Percentiles rank a stretch among this genome's conserved stretches.
phyloP scores from a whole-genome alignment of 805 yeast species.

The Teunomyces atbi region DNA sequence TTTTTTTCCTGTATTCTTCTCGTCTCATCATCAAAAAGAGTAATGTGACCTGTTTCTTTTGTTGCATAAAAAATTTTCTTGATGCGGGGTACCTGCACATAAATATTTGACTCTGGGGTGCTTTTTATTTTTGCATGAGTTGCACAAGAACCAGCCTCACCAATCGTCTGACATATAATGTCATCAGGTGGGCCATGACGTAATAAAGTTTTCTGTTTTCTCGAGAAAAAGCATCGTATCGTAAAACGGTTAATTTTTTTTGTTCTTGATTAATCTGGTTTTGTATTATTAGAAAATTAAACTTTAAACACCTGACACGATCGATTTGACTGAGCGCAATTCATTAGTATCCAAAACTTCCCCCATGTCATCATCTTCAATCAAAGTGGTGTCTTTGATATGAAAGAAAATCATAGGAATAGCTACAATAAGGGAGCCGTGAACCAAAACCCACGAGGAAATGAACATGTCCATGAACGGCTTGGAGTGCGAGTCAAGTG shows the following conservation, averaged over 20 bases:
- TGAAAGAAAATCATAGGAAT: slow-evolving; percentile 45
- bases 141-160: no score
- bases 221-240: neutral
- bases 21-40: no score
- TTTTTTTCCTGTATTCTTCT: no score
- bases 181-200: neutral
- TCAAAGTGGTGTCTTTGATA: slow-evolving; percentile 44
- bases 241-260: neutral
- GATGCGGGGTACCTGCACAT: neutral
- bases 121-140: no score
- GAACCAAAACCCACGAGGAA: slow-evolving; percentile 46
- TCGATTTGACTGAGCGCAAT: slow-evolving; percentile 1
- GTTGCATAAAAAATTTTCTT: neutral
- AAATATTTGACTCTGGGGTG: neutral
- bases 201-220: neutral
- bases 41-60: no score
- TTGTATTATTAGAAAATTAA: neutral
- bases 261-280: neutral
- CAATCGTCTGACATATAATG: neutral
- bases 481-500: slow-evolving; percentile 44
- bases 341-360: slow-evolving; percentile 11
- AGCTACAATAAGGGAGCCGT: slow-evolving; percentile 50
- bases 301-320: neutral
- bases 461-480: slow-evolving; percentile 45
- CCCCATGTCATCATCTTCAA: slow-evolving; percentile 27